Base-by-base conservation (phyloP, 2,329 filamentous ascomycete genomes). In the Cladosporium velox region DNA sequence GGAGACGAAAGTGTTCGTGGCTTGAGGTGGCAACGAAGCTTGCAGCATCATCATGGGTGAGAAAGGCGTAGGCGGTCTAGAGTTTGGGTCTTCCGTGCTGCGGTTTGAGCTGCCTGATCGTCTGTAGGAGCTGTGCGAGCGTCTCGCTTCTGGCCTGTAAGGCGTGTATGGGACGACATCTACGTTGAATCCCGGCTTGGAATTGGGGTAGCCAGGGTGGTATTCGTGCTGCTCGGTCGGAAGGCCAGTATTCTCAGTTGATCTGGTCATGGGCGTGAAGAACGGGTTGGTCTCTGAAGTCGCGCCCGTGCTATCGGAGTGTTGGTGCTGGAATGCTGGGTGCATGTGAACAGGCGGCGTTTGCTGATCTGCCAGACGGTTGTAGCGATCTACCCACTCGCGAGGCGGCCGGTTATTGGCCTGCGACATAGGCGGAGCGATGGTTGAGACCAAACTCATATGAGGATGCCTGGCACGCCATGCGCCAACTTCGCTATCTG, bases 11-110 rank as follows among this genome's bases (percentile, higher is more conserved):
- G 67, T 65, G 24, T 67, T 66, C 6, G 44, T 28, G n/a, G 55
- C 18, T 32, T 41, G 51, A 14, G 26, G 54, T 15, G 47, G 57
- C 11, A 41, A 47, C 11, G 54, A 49, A 10, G 38, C 30, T 44
- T 66, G 65, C 38, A 66, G 59, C 66, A 67, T 67, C 64, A 64
- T 59, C 52, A 66, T 51, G 15, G 66, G 66, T 2, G 59, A 63
- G 64, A 67, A 67, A 1, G 66, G 66, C 24, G 66, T 67, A 3
- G 64, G 58, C 41, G 66, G 66, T 1, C 66, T 52, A 2, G 65
- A 65, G 6, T 38, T 34, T 12, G 38, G 32, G 21, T 58, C 60
- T 15, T 44, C 35, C 11, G 24, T 10, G 55, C 55, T 58, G 24
- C 32, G 24, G 14, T 38, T 41, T 11, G 61, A 60, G 47, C 28